Percentiles rank a stretch among this genome's conserved stretches.
Evolutionary conservation across 2,329 filamentous ascomycete species (phyloP).

Genomic region (Aureobasidium musti): DNA sequence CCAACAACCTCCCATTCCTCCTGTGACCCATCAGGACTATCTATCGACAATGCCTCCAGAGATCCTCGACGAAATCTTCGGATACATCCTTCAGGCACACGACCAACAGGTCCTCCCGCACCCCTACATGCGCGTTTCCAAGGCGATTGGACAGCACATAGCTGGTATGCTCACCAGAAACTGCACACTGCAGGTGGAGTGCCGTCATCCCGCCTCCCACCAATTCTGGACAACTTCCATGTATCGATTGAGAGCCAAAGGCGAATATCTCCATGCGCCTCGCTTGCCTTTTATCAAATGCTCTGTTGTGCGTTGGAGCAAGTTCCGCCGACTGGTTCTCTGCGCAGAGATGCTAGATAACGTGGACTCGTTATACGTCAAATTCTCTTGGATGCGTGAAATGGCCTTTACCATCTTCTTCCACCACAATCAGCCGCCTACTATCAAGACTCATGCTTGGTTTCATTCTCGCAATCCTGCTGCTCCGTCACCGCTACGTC

Average conservation of each 20-base stretch:
- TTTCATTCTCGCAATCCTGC: too few relatives aligned
- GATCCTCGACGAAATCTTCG: background rate
- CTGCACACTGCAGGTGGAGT: background rate
- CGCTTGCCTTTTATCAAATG: background rate
- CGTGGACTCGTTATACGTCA: background rate
- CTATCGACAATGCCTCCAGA: background rate
- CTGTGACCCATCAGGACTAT: background rate
- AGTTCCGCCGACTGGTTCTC: background rate
- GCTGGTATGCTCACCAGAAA: background rate
- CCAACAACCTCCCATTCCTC: background rate
- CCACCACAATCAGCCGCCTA: background rate
- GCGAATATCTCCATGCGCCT: background rate
- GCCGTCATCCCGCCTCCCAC: background rate
- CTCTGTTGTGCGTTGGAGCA: conserved; percentile 3
- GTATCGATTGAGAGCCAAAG: background rate
- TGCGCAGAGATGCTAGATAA: background rate
- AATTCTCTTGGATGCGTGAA: background rate
- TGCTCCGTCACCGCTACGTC: background rate
- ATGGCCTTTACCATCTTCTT: background rate
- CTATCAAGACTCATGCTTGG: background rate
- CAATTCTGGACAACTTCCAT: background rate
- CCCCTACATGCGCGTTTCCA: background rate
- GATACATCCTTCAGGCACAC: background rate
- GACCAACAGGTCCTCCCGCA: background rate
- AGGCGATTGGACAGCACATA: background rate